Conservation (phyloP, 2,329 filamentous ascomycete genomes). For the Trichoderma harzianum region DNA sequence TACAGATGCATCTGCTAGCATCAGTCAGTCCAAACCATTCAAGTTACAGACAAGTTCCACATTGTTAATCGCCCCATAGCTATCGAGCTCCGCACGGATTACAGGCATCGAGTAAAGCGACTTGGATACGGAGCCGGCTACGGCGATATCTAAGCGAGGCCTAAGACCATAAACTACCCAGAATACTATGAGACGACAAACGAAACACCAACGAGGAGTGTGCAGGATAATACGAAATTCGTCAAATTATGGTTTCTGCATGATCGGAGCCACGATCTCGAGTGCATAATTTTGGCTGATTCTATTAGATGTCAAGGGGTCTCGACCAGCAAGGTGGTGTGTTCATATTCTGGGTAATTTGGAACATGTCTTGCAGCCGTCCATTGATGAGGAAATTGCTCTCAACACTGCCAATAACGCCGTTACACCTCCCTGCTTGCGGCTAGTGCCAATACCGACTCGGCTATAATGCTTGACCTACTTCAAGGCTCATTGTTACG, state of each 20-base stretch:
- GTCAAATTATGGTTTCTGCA: slow-evolving; percentile 5
- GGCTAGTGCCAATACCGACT: not conserved
- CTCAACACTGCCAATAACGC: slow-evolving; percentile 2
- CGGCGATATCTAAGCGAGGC: not conserved
- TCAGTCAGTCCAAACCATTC: not conserved
- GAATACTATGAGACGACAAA: not conserved
- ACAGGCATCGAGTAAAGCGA: not conserved
- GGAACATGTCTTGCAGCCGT: not conserved
- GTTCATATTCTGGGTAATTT: slow-evolving; percentile 5
- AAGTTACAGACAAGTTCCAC: not conserved
- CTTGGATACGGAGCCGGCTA: not conserved
- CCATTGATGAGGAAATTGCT: slow-evolving; percentile 1
- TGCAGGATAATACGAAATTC: not conserved
- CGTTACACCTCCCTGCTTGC: not conserved
- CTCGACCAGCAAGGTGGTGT: slow-evolving; percentile 1
- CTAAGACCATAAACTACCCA: not conserved
- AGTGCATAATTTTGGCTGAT: not conserved
- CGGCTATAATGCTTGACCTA: not conserved
- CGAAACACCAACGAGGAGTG: not conserved
- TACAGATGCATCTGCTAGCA: too few species aligned
- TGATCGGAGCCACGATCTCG: not conserved
- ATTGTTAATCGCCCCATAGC: not conserved
- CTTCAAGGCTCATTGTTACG: not conserved
- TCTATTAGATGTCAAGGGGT: not conserved
- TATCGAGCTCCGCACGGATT: not conserved